Evolutionary conservation across 176 grass and related monocot species (phyloP).

Genomic region (Olyra latifolia): DNA sequence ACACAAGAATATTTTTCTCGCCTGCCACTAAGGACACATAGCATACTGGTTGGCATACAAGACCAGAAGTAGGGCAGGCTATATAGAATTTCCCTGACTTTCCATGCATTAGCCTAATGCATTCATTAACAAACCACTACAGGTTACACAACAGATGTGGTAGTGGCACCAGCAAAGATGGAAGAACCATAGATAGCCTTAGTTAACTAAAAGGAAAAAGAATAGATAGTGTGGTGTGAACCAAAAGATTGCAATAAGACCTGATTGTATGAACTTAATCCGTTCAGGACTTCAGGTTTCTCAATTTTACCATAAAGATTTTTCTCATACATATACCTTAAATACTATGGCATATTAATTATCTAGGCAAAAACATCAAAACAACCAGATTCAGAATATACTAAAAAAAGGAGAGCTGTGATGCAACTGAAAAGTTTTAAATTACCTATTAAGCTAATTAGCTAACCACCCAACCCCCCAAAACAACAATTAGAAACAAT

Average conservation of each 20-base stretch:
- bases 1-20: not conserved
- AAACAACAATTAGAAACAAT: not conserved
- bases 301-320: conserved; percentile 9
- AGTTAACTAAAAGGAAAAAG: not conserved
- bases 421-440: not conserved
- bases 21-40: not conserved
- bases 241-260: not conserved
- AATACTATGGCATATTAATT: not conserved
- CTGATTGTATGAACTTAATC: not conserved
- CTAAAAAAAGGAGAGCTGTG: not conserved
- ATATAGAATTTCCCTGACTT: not conserved
- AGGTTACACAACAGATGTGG: not conserved
- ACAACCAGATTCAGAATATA: not conserved
- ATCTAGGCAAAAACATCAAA: not conserved
- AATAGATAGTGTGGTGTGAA: not conserved
- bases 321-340: conserved; percentile 1
- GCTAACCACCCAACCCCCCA: not conserved
- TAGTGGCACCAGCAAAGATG: not conserved
- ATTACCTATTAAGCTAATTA: not conserved
- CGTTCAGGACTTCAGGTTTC: not conserved
- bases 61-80: not conserved
- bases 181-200: not conserved
- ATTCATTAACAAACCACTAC: not conserved
- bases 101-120: not conserved
- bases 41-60: not conserved